Evolutionary conservation across 331 rosid genomes (phyloP), one percentile per base, ranked within the genome.

Genomic region (Erythrophleum ivorense): DNA sequence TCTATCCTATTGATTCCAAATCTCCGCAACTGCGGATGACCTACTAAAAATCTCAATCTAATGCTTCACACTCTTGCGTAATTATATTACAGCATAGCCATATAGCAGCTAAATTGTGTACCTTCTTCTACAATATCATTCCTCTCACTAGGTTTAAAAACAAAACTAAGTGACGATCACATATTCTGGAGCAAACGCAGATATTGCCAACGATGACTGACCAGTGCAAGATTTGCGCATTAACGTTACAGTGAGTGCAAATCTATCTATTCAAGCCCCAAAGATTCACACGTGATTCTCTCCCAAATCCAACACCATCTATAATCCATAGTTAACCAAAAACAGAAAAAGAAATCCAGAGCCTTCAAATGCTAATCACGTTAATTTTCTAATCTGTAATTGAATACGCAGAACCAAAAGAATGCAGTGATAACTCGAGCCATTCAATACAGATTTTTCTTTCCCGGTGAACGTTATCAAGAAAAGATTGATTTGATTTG

Each of bases 391-490:
- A 69, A 14, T 18, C 77, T 33, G 31, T 55, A 2, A 7, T 55
- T n/a, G 31, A 55, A 55, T n/a, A 55, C 62, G 19, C 12, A 7
- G 13, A 19, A 19, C 64, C 9, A 33, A 62, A 33, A 75, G 24
- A 57, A 55, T 75, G 68, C 58, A 21, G n/a, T 24, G 15, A 76
- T 24, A 29, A 15, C 8, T 14, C 16, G 45, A 43, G 58, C 33
- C 10, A 77, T 41, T 60, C 48, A 77, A 43, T 48, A 54, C 68
- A 78, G 36, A 41, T 52, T 67, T 71, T 82, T 48, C 54, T 78
- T 73, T 78, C 70, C 83, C 18, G 67, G 80, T 9, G 57, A 81
- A 78, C 19, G 11, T 55, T 54, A 81, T 45, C 59, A 67, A 46
- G 36, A 21, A 59, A 78, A 75, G 45, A 63, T 69, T 80, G 84